Evolutionary conservation across 208 protist species (phyloP), one percentile per base, ranked within the genome.

Genomic region (Plasmodiophora brassicae): DNA sequence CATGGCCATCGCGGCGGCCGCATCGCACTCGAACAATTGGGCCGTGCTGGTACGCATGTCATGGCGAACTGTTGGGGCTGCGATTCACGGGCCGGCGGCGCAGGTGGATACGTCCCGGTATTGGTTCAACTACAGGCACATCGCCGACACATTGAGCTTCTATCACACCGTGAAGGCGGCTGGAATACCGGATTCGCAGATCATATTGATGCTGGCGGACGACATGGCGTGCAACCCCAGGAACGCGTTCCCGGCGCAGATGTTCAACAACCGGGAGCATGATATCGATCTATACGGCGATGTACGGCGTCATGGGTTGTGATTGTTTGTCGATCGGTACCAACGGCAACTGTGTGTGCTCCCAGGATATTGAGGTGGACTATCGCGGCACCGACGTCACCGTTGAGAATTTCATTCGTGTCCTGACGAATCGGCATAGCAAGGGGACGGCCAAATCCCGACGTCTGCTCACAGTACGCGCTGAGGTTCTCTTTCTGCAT

Each of bases 41-140:
- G 97, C 95, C 1, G 95, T 98, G 20, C 93, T 98, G 46, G 95
- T 99, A 5, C 93, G 92, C 39, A n/a, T 28, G 44, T 22, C 45
- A 20, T 1, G 45, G 28, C 43, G 25, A 57, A 28, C 43, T 5
- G 28, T 46, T 65, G 14, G 25, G 35, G 10, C 20, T 1, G 10
- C 8, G 28, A 20, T 86, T 50, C 22, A 86, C 22, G 22, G 10
- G 8, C 20, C 43, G 83, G 14, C 25, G 8, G n/a, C 38, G 14
- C 83, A 89, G 87, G 89, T 91, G 8, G 50, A 45, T 35, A 97
- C 96, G 0, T 98, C 96, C 0, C 92, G 96, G 8, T 99, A 97
- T 89, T 98, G 97, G 93, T 98, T 98, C 93, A 99, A 99, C 92
- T 98, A 99, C 90, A 93, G 98, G 28, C 98, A 99, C 89, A 96